Evolutionary conservation across 1,284 basidiomycete species (phyloP), one percentile per base, ranked within the genome.

Genomic region (Sanguinoderma infundibulare): DNA sequence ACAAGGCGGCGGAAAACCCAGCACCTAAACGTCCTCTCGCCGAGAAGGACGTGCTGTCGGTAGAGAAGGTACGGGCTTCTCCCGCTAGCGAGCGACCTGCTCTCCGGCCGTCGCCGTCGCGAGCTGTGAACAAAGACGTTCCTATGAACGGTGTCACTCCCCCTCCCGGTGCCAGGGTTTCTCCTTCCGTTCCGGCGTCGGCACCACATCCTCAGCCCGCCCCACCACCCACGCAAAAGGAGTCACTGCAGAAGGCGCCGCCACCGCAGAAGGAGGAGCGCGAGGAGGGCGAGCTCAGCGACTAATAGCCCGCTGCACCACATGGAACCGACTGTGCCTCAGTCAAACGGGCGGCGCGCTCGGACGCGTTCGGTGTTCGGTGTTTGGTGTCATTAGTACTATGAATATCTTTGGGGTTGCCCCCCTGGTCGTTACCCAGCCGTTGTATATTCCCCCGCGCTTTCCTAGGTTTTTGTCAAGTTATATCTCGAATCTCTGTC

Each of bases 231-330:
- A 44, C 38, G 24, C 54, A 22, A 40, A 36, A 55, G 15, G n/a
- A 17, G 15, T 24, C 9, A 34, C 50, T 34, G 17, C 50, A 4
- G 2, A 52, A 34, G 12, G 53, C 55, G 42, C n/a, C n/a, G n/a
- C 44, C 58, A 20, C 55, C 59, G 20, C 64, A 61, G 46, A 74
- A 74, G 52, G 68, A 72, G 53, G 70, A 73, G 56, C 79, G 79
- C 61, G 80, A 81, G 62, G 80, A 81, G 58, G 79, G 79, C 28
- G 80, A 81, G 67, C 72, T 78, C n/a, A 80, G 76, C 64, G 81
- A 81, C 59, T 78, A 78, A 34, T 59, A 34, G 30, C n/a, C 24
- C 20, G 14, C 35, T 3, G 22, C 24, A n/a, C 57, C 52, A 20
- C 40, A 28, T 50, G 49, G 49, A 51, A 5, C 47, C 49, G 32